Base-by-base conservation (phyloP, 228 moss, liverwort and hornwort genomes). In the Sphagnum magellanicum region DNA sequence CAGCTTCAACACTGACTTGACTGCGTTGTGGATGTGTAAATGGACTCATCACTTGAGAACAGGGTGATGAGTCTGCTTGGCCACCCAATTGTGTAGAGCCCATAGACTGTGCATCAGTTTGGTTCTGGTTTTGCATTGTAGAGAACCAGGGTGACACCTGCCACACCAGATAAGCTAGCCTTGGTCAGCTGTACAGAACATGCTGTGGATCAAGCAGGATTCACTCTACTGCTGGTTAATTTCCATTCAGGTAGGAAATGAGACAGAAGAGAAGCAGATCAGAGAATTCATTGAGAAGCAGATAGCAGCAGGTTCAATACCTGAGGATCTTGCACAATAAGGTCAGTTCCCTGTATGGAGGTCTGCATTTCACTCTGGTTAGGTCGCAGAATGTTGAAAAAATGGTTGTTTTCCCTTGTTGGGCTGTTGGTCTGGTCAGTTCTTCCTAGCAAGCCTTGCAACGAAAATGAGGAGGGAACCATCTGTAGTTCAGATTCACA, bases 401-500 rank as follows among this genome's bases (percentile, higher is more conserved):
- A 77, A 73, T 84, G 90, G 32, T 73, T 90, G 51, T 90, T 90
- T 50, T 77, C 81, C 5, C 60, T 16, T 12, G 76, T 63, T 8
- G 78, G 63, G 59, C 65, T 64, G 1, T 83, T 84, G 67, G 79
- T 79, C 66, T 85, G 93, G 12, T 75, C 64, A 74, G 32, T 32
- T 32, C 91, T 87, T 60, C 83, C 80, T 67, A 93, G 68, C 75
- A 93, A 81, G 57, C 81, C 80, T 70, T 89, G 87, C 63, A 93
- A 71, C 6, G 93, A 80, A 68, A 83, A 89, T 11, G 85, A 78
- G 55, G 83, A 87, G 16, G 87, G 81, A 66, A 86, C 78, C 59
- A 87, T 78, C 68, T 93, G 89, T 17, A 89, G 70, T 59, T 91
- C 91, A 63, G 82, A 78, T 64, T 93, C 93, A 48, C 81, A 69